Evolutionary conservation across 768 basidiomycete genomes (phyloP).

Genomic region (Galerina marginata): DNA sequence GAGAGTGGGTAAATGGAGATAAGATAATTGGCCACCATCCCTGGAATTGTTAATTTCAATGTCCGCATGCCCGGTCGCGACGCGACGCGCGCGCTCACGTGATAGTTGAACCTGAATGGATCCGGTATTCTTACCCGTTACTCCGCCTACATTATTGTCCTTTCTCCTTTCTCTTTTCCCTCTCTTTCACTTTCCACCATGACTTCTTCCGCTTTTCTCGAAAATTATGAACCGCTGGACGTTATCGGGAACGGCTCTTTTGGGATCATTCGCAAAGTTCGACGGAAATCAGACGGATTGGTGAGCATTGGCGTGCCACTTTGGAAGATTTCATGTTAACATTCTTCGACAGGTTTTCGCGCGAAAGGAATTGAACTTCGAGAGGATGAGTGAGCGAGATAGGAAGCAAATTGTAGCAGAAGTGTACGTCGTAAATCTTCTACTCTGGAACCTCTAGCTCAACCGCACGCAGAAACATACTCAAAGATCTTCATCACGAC

Average conservation of each 20-base stretch:
- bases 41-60: no score
- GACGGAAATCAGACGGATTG: slow-evolving; percentile 79
- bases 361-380: slow-evolving; percentile 96
- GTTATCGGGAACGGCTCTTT: slow-evolving; percentile 97
- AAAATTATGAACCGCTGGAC: slow-evolving; percentile 85
- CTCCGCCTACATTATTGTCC: no score
- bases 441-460: neutral
- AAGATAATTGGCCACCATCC: no score
- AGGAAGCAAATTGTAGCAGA: slow-evolving; percentile 96
- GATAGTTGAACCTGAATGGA: no score
- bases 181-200: neutral
- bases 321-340: neutral
- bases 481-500: slow-evolving; percentile 93
- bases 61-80: no score
- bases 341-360: slow-evolving; percentile 67
- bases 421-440: slow-evolving; percentile 68
- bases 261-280: slow-evolving; percentile 96
- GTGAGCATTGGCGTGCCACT: slow-evolving; percentile 50
- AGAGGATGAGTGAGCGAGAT: slow-evolving; percentile 94
- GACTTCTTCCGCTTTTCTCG: slow-evolving; percentile 51
- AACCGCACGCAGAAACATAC: slow-evolving; percentile 73
- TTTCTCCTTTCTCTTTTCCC: neutral
- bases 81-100: no score
- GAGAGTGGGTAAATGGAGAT: no score
- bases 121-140: no score